Base-by-base conservation (phyloP, 345 rosid species). In the Salix koriyanagi region DNA sequence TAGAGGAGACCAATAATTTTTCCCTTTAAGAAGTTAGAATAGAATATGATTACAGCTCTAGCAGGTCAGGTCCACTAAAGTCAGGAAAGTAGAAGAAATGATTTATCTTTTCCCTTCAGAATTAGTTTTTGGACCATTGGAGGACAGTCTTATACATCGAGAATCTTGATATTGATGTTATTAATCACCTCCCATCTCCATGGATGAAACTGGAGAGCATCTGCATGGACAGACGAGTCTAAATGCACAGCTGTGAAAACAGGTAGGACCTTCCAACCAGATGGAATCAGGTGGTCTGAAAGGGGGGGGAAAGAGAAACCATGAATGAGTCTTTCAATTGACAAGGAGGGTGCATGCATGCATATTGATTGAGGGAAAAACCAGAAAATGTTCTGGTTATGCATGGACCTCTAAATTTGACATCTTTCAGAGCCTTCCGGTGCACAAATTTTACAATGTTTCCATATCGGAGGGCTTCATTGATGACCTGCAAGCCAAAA, bases 211-310 rank as follows among this genome's bases (percentile, higher is more conserved):
- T 85, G 82, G 18, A 65, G 79, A 44, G 91, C 81, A 81, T 56
- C 79, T 71, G 80, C 80, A 75, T 84, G 87, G 42, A 85, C 78
- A 70, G 88, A 82, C 42, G 87, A 67, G 73, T 88, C 90, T 70
- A 88, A 72, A 79, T 87, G 89, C 44, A 85, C 88, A 16, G 90
- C 90, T 67, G 87, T 81, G 23, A 88, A 85, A 60, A 87, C 90
- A 23, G 90, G 91, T 8, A 88, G 90, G 56, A 88, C 91, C 78
- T 88, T 84, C 91, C 90, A 88, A 5, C 91, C 91, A 23, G 83
- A 82, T 30, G 88, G 90, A 82, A 88, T 88, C 37, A 80, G 16
- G 74, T 84, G 82, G 76, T 74, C 89, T 88, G 85, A 77, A 67
- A 39, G 7, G 34, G 9, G 9, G 0, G 42, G 26, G 77, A 67